Conservation (phyloP, 2,329 filamentous ascomycete species). For the Ophiostoma sp. region DNA sequence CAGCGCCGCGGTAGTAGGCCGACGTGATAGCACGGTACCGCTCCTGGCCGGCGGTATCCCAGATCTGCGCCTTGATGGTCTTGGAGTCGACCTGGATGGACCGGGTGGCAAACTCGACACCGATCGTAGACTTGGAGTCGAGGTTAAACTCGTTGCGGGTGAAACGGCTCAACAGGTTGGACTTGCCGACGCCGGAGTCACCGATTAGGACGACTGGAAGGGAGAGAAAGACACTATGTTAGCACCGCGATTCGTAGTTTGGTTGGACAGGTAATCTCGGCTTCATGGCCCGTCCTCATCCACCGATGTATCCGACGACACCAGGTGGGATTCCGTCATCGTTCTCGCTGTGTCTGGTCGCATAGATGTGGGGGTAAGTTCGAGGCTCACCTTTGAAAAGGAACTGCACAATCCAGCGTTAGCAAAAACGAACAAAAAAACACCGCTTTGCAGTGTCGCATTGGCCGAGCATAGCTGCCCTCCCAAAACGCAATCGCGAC, state of each 20-base stretch:
- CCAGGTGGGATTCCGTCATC: neutral
- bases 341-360: neutral
- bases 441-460: neutral
- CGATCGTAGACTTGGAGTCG: constrained; percentile 99
- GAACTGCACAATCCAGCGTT: constrained; percentile 60
- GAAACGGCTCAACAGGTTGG: constrained; percentile 98
- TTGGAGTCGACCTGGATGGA: constrained; percentile 99
- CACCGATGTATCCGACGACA: neutral
- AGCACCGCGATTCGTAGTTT: constrained; percentile 31
- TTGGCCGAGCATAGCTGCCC: neutral
- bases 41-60: constrained; percentile 99
- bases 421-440: constrained; percentile 21
- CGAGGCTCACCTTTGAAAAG: constrained; percentile 88
- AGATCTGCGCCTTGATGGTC: constrained; percentile 99
- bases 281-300: neutral
- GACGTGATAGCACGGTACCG: constrained; percentile 99
- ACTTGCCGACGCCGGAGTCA: constrained; percentile 99
- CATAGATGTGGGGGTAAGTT: constrained; percentile 25
- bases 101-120: constrained; percentile 97
- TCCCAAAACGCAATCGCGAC: neutral
- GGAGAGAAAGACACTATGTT: constrained; percentile 33
- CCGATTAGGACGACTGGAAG: constrained; percentile 89
- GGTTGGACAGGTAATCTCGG: neutral
- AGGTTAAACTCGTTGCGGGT: constrained; percentile 99
- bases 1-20: constrained; percentile 96